Conservation (phyloP, 305 asterid genomes). For the Rubia peregrina region DNA sequence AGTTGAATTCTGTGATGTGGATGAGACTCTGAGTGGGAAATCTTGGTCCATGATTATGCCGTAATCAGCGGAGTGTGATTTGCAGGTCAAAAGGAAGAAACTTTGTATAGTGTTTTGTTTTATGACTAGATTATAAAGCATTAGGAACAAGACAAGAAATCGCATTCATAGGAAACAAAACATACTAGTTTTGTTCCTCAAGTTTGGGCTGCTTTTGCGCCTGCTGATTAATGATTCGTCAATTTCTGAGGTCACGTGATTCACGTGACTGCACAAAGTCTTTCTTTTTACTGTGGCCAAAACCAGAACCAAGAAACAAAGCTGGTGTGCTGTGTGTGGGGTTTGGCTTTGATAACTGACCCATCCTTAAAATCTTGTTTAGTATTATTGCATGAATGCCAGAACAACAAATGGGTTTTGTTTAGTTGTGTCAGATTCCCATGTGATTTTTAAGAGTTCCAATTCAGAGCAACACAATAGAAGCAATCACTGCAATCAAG, state of each 20-base stretch:
- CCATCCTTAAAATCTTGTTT: slow-evolving; percentile 5
- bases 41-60: slow-evolving; percentile 4
- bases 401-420: not conserved
- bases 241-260: not conserved
- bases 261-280: not conserved
- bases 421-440: slow-evolving; percentile 2
- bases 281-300: not conserved
- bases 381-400: not conserved
- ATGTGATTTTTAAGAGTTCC: not conserved
- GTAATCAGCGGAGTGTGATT: not conserved
- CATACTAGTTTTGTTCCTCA: not conserved
- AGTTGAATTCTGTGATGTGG: not conserved
- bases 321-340: not conserved
- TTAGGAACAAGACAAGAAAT: not conserved
- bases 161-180: not conserved
- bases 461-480: not conserved
- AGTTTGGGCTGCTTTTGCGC: slow-evolving; percentile 10
- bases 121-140: not conserved
- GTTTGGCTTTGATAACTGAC: slow-evolving; percentile 3
- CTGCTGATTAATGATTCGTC: not conserved
- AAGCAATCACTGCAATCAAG: not conserved
- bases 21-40: not conserved
- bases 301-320: not conserved
- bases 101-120: not conserved
- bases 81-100: slow-evolving; percentile 1